A percentile compares a stretch with the other conserved stretches of the same genome.
Evolutionary conservation across 306 rosid genomes (phyloP).

Genomic region (Trifolium subterraneum): DNA sequence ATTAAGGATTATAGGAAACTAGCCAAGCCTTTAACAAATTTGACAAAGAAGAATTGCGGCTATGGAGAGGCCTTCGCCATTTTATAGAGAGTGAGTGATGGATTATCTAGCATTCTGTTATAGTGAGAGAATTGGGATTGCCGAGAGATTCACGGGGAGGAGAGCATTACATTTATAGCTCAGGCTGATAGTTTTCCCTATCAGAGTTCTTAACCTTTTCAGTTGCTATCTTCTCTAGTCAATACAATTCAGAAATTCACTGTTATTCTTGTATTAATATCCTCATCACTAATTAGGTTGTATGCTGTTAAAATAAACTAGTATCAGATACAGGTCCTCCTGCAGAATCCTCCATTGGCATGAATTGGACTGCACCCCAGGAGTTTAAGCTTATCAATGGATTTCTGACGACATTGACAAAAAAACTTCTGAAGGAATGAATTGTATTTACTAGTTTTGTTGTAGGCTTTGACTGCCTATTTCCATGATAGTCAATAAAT

Average conservation of each 20-base stretch:
- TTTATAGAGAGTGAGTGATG: not conserved
- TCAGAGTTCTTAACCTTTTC: not conserved
- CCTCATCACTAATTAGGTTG: constrained; percentile 12
- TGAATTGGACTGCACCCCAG: constrained; percentile 29
- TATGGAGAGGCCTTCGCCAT: not conserved
- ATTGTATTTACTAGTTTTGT: constrained; percentile 5
- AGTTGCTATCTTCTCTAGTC: not conserved
- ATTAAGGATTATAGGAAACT: no score
- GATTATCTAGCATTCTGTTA: not conserved
- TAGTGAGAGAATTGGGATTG: not conserved
- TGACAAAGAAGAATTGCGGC: not conserved
- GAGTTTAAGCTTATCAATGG: constrained; percentile 20
- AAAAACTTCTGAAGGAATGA: not conserved
- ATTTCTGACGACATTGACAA: not conserved
- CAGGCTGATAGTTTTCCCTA: not conserved
- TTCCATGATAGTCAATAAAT: constrained; percentile 6
- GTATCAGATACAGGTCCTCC: constrained; percentile 28
- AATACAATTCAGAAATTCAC: not conserved
- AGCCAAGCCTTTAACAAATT: not conserved
- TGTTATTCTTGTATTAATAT: not conserved
- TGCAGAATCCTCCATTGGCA: constrained; percentile 29
- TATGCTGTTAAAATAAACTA: not conserved
- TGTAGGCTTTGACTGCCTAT: constrained; percentile 5
- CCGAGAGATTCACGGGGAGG: not conserved
- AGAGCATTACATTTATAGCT: not conserved